Conservation (phyloP, 306 rosid genomes). For the Vigna reflexopilosa region DNA sequence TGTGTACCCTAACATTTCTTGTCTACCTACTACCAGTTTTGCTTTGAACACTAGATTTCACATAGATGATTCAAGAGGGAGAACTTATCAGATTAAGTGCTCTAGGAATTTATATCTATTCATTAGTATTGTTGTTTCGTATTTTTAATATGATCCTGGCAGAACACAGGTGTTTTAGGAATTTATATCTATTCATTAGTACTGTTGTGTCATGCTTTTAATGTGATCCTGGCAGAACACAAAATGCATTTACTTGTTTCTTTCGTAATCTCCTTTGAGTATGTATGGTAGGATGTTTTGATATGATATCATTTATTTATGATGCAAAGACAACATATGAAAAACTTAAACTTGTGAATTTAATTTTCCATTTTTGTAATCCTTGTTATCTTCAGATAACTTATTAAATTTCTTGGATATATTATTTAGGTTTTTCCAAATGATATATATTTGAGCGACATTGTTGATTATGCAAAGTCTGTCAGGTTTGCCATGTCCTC, state of each 20-base stretch:
- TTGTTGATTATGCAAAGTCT: constrained; percentile 69
- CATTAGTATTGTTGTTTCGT: not conserved
- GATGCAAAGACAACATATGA: constrained; percentile 13
- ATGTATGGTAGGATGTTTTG: constrained; percentile 22
- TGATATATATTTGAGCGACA: constrained; percentile 67
- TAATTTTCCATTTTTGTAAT: not conserved
- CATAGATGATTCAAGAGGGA: constrained; percentile 15
- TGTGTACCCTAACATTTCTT: constrained; percentile 1
- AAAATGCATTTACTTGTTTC: constrained; percentile 23
- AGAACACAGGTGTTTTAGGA: not conserved
- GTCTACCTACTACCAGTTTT: constrained; percentile 7
- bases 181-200: constrained; percentile 19
- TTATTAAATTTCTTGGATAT: constrained; percentile 40
- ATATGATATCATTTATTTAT: constrained; percentile 30
- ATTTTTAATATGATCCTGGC: constrained; percentile 21
- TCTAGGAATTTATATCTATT: constrained; percentile 18
- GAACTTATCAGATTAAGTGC: constrained; percentile 24
- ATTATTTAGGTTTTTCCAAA: constrained; percentile 78
- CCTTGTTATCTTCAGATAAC: constrained; percentile 32
- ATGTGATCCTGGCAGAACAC: constrained; percentile 14
- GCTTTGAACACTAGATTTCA: constrained; percentile 5
- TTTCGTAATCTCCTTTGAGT: constrained; percentile 13
- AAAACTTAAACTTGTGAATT: constrained; percentile 20
- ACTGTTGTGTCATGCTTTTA: constrained; percentile 1
- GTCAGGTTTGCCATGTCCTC: constrained; percentile 61